These are phyloP conservation scores for Physcomitrium patens DNA, from an alignment of 225 moss, liverwort and hornwort species.

Conservation along the genomic window DNA sequence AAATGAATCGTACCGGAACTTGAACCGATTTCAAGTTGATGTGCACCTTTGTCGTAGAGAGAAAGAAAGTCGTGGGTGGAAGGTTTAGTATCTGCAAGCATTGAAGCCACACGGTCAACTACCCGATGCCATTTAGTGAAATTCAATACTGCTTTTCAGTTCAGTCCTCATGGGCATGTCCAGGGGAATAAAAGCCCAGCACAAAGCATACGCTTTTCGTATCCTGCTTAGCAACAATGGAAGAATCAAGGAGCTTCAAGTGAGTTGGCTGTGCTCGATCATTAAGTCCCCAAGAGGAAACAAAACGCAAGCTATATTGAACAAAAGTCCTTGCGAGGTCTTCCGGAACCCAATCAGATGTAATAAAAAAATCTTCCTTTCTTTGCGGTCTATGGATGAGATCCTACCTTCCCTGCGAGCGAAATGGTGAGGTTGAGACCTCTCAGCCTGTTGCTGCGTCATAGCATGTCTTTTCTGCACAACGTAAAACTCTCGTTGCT, in stretches of 20 bases:
- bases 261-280: no score
- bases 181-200: no score
- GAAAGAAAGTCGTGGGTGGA: constrained; percentile 78
- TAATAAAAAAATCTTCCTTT: not conserved
- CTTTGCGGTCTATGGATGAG: not conserved
- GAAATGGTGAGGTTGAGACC: constrained; percentile 44
- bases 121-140: not conserved
- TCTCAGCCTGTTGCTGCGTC: constrained; percentile 37
- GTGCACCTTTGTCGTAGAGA: constrained; percentile 61
- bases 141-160: not conserved
- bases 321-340: not conserved
- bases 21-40: constrained; percentile 50
- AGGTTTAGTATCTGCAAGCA: constrained; percentile 47
- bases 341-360: not conserved
- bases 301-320: constrained; percentile 14
- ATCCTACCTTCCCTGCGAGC: constrained; percentile 45
- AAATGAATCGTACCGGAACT: constrained; percentile 36
- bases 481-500: constrained; percentile 45
- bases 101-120: constrained; percentile 10
- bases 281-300: no score
- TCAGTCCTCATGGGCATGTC: no score
- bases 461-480: constrained; percentile 43
- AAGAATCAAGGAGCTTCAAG: no score
- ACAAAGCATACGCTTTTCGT: no score
- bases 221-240: no score